Evolutionary conservation across 345 rosid genomes (phyloP).

Genomic region (Eucalyptus fibrosa): DNA sequence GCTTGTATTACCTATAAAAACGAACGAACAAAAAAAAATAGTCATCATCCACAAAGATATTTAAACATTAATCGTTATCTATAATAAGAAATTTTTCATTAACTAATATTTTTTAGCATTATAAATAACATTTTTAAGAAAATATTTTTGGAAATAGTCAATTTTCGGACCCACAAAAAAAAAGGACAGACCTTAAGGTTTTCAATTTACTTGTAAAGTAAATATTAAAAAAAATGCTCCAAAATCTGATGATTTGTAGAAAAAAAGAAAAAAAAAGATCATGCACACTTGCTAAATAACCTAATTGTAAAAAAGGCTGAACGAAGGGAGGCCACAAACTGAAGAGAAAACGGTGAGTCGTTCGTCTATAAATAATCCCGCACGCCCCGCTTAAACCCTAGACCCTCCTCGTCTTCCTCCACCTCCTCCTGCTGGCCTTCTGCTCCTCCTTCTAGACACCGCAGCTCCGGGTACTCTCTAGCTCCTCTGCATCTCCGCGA

Average conservation of each 20-base stretch:
- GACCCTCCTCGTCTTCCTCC: neutral
- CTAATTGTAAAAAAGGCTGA: fast-evolving
- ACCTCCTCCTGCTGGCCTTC: neutral
- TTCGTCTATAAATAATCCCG: neutral
- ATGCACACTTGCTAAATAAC: neutral
- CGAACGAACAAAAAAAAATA: fast-evolving
- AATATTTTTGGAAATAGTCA: neutral
- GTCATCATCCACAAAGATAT: fast-evolving
- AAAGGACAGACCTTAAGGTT: no score
- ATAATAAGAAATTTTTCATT: neutral
- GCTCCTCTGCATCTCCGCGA: neutral
- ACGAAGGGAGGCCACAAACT: neutral
- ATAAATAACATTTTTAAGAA: neutral
- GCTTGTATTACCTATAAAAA: fast-evolving
- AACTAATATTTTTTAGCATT: neutral
- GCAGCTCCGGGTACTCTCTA: neutral
- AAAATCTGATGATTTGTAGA: neutral
- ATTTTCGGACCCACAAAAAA: neutral
- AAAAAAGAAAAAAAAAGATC: neutral
- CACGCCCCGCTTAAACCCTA: neutral
- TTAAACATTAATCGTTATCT: neutral
- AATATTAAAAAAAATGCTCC: neutral
- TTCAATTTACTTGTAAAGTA: no score
- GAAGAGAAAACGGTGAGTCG: neutral
- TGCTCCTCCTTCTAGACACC: neutral